Base-by-base conservation (phyloP, 2,329 filamentous ascomycete genomes). In the Stylonectria norvegica region DNA sequence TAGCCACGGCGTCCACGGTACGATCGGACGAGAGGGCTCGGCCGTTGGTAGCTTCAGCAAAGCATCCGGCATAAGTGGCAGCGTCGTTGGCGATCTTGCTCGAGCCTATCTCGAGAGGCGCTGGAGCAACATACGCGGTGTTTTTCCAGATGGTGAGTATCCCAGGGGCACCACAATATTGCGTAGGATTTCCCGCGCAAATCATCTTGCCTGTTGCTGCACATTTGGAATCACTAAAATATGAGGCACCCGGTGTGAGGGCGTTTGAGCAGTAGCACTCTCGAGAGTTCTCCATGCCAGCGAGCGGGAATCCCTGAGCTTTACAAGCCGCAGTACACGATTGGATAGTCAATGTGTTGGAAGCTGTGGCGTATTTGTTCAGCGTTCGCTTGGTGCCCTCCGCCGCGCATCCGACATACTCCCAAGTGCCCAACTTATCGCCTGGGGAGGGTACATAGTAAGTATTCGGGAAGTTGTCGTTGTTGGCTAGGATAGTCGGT, bases 71-170 rank as follows among this genome's bases (percentile, higher is more conserved):
- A 9, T 54, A 54, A 2, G 51, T 53, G 16, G 43, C 52, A 3
- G 31, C 15, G 2, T 38, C 49, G 5, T 49, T 37, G 10, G 44
- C 28, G n/a, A 55, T 53, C 25, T 49, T 32, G 4, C 51, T 53
- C 20, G 49, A 38, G 16, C 37, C 37, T 12, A 54, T 22, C 14
- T 52, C 51, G 17, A 54, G 51, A 17, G 37, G 17, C 11, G 20
- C 16, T 1, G 52, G 52, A 0, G 51, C 42, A 11, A 22, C 40
- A n/a, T 47, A 54, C 15, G 51, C 50, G 2, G 51, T 54, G 7
- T 54, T 51, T 3, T 47, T 55, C 51, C 51, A 54, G 11, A 54
- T 18, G 2, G 51, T 53, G 5, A 55, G 44, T 3, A 48, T 15
- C 11, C 34, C 38, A 0, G 51, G 51, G 9, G 49, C 52, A 34